phyloP scores from a whole-genome alignment of 495 filamentous ascomycete genomes.

The Lasiosphaeris hirsuta region DNA sequence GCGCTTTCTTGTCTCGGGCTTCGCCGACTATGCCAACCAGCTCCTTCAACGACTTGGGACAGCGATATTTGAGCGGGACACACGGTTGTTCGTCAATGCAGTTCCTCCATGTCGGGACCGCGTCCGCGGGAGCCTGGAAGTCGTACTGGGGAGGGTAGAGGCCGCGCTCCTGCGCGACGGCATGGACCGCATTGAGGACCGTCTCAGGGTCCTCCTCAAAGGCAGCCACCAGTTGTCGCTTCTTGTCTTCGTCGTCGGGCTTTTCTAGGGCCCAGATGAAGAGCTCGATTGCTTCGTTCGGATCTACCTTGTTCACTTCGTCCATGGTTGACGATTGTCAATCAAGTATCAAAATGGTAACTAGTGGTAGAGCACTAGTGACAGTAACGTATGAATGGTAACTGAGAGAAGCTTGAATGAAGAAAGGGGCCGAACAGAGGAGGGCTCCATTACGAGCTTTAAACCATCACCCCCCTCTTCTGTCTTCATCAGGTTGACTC shows the following conservation, averaged over 20 bases:
- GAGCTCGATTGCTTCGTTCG: not conserved
- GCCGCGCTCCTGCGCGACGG: not conserved
- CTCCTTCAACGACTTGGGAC: not conserved
- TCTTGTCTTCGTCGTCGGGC: not conserved
- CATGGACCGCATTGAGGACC: constrained; percentile 3
- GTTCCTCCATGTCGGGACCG: constrained; percentile 13
- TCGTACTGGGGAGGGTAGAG: not conserved
- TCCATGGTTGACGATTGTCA: too few relatives aligned
- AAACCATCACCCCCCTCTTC: too few relatives aligned
- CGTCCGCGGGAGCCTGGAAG: not conserved
- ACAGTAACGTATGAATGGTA: too few relatives aligned
- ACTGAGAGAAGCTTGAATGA: too few relatives aligned
- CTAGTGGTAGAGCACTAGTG: too few relatives aligned
- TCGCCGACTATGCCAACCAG: constrained; percentile 13
- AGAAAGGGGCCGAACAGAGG: too few relatives aligned
- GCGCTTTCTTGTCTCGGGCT: not conserved
- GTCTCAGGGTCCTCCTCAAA: constrained; percentile 2
- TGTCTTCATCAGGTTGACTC: too few relatives aligned
- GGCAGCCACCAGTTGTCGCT: not conserved
- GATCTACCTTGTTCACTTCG: not conserved
- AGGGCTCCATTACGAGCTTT: too few relatives aligned
- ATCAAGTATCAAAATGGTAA: too few relatives aligned
- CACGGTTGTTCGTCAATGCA: constrained; percentile 10
- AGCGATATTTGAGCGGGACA: constrained; percentile 1
- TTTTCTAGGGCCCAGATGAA: not conserved